Evolutionary conservation across 2,329 filamentous ascomycete genomes (phyloP), one percentile per base, ranked within the genome.

Genomic region (Colletotrichum lupini): DNA sequence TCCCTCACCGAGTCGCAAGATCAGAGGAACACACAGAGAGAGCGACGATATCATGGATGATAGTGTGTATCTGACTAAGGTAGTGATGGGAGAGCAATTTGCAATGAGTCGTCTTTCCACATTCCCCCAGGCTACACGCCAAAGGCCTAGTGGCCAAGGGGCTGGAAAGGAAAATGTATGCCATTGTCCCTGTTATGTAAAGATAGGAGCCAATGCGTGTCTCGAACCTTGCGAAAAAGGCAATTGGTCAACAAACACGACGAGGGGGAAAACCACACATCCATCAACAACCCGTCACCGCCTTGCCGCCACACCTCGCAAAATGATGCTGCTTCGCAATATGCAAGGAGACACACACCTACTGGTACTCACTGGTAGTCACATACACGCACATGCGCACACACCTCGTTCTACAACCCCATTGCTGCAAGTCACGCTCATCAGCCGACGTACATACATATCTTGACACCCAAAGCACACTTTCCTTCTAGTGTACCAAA

Each of bases 161-260:
- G 7, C 19, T n/a, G 42, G 19, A 49, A 22, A 11, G 19, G 19
- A n/a, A 49, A 3, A 42, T 42, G 14, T 42, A 42, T 42, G 14
- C 19, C 37, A 11, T 49, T 49, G 42, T 49, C 42, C 42, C 19
- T n/a, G 19, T 4, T 32, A 32, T 32, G 30, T 11, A 49, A 19
- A 49, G 42, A 49, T 49, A 49, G 42, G 42, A 49, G 42, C 42
- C 42, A 49, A 22, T 22, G 6, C 42, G 42, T 49, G 42, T 49
- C 42, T 22, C 8, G 42, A 49, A 49, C 19, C 42, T 49, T 49
- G 42, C 42, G 19, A n/a, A 49, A 49, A 9, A 49, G 42, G 42
- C 42, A 49, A 63, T 63, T 63, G 60, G 60, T 32, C 28, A 9
- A 12, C 11, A 63, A 65, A 65, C 62, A 65, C 62, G 62, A 65